Base-by-base conservation (phyloP, 2,329 filamentous ascomycete species). In the Trichoderma guizhouense region DNA sequence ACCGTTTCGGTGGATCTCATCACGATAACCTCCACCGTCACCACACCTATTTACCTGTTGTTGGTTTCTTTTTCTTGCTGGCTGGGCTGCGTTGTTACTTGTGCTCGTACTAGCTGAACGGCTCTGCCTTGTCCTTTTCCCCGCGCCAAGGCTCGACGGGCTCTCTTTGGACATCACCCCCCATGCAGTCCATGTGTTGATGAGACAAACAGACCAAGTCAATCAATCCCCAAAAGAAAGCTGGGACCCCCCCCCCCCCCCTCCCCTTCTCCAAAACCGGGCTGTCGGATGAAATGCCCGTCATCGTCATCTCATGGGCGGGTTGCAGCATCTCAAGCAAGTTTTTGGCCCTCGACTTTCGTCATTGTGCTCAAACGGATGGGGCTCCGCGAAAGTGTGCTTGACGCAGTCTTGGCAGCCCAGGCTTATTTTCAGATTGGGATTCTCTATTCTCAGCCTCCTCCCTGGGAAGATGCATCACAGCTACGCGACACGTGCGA, bases 1-100 rank as follows among this genome's bases (percentile, higher is more conserved):
- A 43, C 58, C 57, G 32, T 63, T 72, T 71, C 28, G 70, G 70
- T 72, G 70, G 70, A 72, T 72, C 70, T 72, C 70, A 63, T 57
- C 70, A 60, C 65, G 55, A 72, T 61, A 63, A 43, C 63, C 55
- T 68, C 70, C 63, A 36, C 66, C 66, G 32, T 30, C 55, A 58
- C 32, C 43, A 65, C 47, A 26, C 32, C 34, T 55, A n/a, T 43
- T 7, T 18, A 9, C 21, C 43, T 21, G 43, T 21, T 21, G 43
- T 51, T 51, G 43, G 43, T 21, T 5, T 21, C 32, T 11, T 47
- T 47, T 47, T n/a, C 34, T 36, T 36, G 34, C 34, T 36, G 6
- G 43, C 43, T 47, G 43, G 9, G 8, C n/a, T 47, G 43, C n/a
- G n/a, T 47, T n/a, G 39, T n/a, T n/a, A 47, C 18, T 9, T n/a